These are phyloP conservation scores for Miamiensis avidus DNA, from an alignment of 169 alveolate genomes.

Conservation along the genomic window DNA sequence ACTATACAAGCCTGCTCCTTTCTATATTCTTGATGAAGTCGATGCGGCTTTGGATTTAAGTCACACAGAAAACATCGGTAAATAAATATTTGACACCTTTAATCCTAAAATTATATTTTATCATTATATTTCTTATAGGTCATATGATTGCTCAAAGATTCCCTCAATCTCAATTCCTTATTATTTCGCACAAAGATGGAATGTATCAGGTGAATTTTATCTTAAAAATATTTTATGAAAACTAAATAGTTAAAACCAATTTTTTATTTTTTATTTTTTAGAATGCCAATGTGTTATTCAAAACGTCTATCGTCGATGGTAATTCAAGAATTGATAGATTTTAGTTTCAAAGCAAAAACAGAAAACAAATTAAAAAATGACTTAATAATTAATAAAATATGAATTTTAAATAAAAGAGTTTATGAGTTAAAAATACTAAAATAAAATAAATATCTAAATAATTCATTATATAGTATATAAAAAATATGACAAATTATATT, in stretches of 20 bases:
- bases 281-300: conserved; percentile 97
- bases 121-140: conserved; percentile 58
- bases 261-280: conserved; percentile 45
- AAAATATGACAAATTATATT: too few relatives aligned
- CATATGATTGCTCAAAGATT: conserved; percentile 96
- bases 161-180: conserved; percentile 95
- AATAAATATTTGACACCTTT: not conserved
- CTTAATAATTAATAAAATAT: too few relatives aligned
- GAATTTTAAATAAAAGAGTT: too few relatives aligned
- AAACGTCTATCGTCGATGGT: conserved; percentile 93
- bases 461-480: too few relatives aligned
- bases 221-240: not conserved
- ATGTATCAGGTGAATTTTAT: conserved; percentile 74
- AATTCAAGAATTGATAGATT: conserved; percentile 72
- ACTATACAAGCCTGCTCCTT: conserved; percentile 98
- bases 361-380: too few relatives aligned
- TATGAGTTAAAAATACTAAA: too few relatives aligned
- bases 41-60: conserved; percentile 99
- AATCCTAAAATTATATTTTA: not conserved
- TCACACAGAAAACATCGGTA: conserved; percentile 97
- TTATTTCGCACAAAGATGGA: conserved; percentile 97
- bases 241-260: too few relatives aligned
- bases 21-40: conserved; percentile 98
- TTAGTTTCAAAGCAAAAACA: conserved; percentile 23
- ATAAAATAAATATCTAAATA: too few relatives aligned